Conservation (phyloP, 257 asterid genomes). For the Solanum virginianum region DNA sequence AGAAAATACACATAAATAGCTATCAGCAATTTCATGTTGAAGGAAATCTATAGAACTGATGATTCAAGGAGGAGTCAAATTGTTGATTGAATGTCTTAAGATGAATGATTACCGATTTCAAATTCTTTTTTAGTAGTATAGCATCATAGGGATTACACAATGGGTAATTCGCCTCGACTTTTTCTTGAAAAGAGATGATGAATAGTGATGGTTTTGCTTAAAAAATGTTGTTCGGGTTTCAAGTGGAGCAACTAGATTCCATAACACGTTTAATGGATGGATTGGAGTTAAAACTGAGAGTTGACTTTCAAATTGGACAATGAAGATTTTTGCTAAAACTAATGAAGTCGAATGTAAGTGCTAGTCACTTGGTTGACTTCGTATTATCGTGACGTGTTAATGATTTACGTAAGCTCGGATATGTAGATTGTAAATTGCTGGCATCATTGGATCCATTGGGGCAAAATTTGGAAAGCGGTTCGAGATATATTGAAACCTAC, state of each 20-base stretch:
- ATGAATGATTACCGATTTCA: not conserved
- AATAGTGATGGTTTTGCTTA: not conserved
- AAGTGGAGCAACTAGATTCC: not conserved
- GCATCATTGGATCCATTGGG: not conserved
- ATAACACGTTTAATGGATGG: not conserved
- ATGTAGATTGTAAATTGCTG: not conserved
- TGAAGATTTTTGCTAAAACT: not conserved
- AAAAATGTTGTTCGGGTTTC: not conserved
- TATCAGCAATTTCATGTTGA: not conserved
- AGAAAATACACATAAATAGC: not conserved
- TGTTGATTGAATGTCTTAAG: not conserved
- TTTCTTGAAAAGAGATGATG: not conserved
- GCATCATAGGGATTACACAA: not conserved
- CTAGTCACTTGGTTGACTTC: not conserved
- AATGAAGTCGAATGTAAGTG: not conserved
- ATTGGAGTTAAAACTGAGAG: not conserved
- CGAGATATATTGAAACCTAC: not conserved
- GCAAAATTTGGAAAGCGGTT: not conserved
- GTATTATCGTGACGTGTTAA: not conserved
- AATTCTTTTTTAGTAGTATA: not conserved
- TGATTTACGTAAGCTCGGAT: not conserved
- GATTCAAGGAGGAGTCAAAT: not conserved
- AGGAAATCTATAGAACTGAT: not conserved
- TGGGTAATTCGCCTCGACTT: not conserved
- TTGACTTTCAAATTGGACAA: not conserved